Conservation (phyloP, 148 eudicot species). For the Rhododendron vialii region DNA sequence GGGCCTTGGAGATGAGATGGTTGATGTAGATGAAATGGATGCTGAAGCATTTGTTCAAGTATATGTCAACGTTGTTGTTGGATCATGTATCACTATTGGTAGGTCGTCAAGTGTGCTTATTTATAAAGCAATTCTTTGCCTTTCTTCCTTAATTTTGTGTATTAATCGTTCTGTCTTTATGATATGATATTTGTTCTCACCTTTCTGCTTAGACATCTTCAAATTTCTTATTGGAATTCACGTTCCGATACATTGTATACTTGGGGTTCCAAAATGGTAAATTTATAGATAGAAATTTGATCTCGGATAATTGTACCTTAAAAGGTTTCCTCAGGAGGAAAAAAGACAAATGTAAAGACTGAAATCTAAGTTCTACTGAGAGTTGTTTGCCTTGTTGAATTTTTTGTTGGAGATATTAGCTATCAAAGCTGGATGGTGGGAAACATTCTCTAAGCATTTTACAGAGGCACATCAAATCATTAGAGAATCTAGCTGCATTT, state of each 20-base stretch:
- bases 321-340: background rate
- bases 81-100: slow-evolving; percentile 95
- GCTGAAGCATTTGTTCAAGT: slow-evolving; percentile 83
- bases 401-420: no score
- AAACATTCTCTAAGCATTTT: no score
- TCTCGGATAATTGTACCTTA: no score
- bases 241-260: background rate
- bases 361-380: background rate
- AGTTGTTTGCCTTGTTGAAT: background rate
- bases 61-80: slow-evolving; percentile 86
- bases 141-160: background rate
- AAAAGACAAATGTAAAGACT: background rate
- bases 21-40: slow-evolving; percentile 64
- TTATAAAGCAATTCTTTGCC: background rate
- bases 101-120: slow-evolving; percentile 18
- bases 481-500: no score
- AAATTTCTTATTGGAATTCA: background rate
- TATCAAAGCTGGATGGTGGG: no score
- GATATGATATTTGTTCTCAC: background rate
- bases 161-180: background rate
- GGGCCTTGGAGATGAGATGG: slow-evolving; percentile 52
- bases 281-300: background rate
- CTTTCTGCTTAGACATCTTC: background rate
- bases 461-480: no score
- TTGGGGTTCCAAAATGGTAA: background rate